phyloP scores from a whole-genome alignment of 139 green algal genomes.

The Dunaliella sp. region DNA sequence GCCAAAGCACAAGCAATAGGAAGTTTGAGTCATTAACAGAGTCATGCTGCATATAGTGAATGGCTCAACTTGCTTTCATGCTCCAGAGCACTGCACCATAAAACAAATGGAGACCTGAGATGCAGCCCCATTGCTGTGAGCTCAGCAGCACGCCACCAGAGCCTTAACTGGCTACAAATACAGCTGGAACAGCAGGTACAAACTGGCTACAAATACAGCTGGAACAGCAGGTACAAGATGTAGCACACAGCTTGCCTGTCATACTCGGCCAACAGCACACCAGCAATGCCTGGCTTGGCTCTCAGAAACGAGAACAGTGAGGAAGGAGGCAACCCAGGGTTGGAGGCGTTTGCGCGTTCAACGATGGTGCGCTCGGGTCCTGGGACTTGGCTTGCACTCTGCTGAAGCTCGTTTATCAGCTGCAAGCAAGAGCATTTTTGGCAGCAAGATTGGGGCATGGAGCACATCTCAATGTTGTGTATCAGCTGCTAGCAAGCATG shows the following conservation, averaged over 20 bases:
- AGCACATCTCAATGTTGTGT: too few species aligned
- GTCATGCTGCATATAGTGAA: too few species aligned
- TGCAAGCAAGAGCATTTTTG: too few species aligned
- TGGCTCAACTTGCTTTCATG: background rate
- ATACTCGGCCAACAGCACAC: conserved; percentile 64
- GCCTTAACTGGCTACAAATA: background rate
- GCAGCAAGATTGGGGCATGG: too few species aligned
- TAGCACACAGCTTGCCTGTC: conserved; percentile 25
- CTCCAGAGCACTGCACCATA: background rate
- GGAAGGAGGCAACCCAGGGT: conserved; percentile 72
- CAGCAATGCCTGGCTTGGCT: conserved; percentile 41
- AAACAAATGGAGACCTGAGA: background rate
- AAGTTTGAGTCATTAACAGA: too few species aligned
- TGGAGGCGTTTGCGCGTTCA: conserved; percentile 17
- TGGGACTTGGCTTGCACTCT: background rate
- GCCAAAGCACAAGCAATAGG: too few species aligned
- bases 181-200: background rate
- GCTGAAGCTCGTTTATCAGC: background rate
- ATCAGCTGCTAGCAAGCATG: too few species aligned
- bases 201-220: conserved; percentile 5
- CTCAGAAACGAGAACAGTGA: conserved; percentile 70
- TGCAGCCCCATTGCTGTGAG: background rate
- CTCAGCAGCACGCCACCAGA: background rate
- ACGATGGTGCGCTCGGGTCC: background rate
- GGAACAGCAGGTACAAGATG: background rate